Evolutionary conservation across 768 basidiomycete species (phyloP).

Genomic region (Pleurotus tuoliensis): DNA sequence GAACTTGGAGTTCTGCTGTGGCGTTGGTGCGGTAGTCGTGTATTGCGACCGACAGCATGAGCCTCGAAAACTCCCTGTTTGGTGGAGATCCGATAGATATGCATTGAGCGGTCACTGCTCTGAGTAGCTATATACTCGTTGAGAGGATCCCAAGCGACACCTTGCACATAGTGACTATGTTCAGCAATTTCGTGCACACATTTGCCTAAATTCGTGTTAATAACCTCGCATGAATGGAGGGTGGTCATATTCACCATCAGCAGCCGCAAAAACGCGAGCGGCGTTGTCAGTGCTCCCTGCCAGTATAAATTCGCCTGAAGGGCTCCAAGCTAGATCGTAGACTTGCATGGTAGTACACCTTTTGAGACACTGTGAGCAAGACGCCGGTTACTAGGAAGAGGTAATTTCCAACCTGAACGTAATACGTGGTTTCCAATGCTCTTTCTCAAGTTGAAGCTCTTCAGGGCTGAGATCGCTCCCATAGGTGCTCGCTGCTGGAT

Average conservation of each 20-base stretch:
- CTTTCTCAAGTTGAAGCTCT: conserved; percentile 86
- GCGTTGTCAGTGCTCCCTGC: conserved; percentile 98
- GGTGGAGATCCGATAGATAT: conserved; percentile 81
- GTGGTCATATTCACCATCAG: conserved; percentile 50
- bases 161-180: conserved; percentile 96
- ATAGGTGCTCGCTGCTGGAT: conserved; percentile 66
- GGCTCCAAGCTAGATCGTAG: conserved; percentile 97
- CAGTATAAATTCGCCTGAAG: conserved; percentile 88
- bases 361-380: not conserved
- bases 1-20: conserved; percentile 70
- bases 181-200: conserved; percentile 89
- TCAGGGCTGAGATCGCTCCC: conserved; percentile 79
- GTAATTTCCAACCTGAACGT: conserved; percentile 65
- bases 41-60: conserved; percentile 88
- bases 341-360: conserved; percentile 95
- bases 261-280: conserved; percentile 75
- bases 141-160: conserved; percentile 97
- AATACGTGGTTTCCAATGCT: conserved; percentile 89
- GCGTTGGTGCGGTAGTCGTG: conserved; percentile 59
- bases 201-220: conserved; percentile 51
- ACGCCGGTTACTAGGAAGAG: not conserved
- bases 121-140: conserved; percentile 98
- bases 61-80: conserved; percentile 84
- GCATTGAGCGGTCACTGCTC: conserved; percentile 93
- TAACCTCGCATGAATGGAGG: conserved; percentile 48